Conservation (phyloP, 129 eudicot species). For the Ambrosia artemisiifolia region DNA sequence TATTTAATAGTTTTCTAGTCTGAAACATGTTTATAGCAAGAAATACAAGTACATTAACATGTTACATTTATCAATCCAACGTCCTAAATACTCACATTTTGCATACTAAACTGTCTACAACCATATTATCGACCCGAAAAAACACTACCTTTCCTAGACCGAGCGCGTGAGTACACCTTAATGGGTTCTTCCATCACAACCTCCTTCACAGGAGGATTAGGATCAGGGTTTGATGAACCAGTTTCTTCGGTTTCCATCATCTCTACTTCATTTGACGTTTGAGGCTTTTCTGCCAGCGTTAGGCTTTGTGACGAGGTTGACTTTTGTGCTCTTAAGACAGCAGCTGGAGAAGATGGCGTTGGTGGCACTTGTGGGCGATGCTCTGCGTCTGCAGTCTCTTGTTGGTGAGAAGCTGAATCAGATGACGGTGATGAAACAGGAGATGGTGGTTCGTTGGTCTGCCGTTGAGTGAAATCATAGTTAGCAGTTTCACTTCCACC, state of each 20-base stretch:
- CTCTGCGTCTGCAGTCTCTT: slow-evolving; percentile 17
- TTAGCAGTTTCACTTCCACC: too few species aligned
- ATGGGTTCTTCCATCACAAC: slow-evolving; percentile 48
- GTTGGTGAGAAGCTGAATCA: slow-evolving; percentile 40
- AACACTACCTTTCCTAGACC: slow-evolving; percentile 53
- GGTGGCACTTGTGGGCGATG: slow-evolving; percentile 23
- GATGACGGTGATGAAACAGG: slow-evolving; percentile 35
- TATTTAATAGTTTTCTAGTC: too few species aligned
- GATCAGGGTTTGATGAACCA: slow-evolving; percentile 23
- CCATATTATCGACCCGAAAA: slow-evolving; percentile 20
- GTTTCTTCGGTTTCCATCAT: slow-evolving; percentile 31
- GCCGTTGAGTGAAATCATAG: slow-evolving; percentile 24
- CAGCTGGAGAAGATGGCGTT: slow-evolving; percentile 33
- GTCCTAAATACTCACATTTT: slow-evolving; percentile 44
- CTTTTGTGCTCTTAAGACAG: slow-evolving; percentile 36
- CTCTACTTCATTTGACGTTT: slow-evolving; percentile 28
- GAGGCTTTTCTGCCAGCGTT: slow-evolving; percentile 22
- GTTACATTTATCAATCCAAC: too few species aligned
- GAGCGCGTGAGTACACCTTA: slow-evolving; percentile 47
- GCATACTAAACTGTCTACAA: slow-evolving; percentile 14
- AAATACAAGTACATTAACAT: slow-evolving; percentile 23
- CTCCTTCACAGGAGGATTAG: slow-evolving; percentile 32
- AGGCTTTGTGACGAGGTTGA: slow-evolving; percentile 31
- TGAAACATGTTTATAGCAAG: not conserved
- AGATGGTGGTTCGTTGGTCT: slow-evolving; percentile 36